Percentiles rank a stretch among this genome's conserved stretches.
These are phyloP conservation scores for Colletotrichum scovillei DNA, from an alignment of 2,329 filamentous ascomycete species.

Conservation along the genomic window DNA sequence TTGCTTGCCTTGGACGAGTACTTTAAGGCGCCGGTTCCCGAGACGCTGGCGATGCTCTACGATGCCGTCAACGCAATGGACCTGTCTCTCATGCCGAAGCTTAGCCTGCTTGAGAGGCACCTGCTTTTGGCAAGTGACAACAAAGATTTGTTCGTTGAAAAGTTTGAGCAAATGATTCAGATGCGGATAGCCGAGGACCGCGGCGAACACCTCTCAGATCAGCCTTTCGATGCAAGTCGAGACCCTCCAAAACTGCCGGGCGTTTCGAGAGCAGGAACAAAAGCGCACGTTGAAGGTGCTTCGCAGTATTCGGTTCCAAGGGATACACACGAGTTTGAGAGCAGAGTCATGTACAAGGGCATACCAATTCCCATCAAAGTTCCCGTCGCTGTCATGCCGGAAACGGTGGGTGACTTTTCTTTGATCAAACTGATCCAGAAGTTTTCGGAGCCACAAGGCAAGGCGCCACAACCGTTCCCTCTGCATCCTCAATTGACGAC, in stretches of 20 bases:
- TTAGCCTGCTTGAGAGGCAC: slow-evolving; percentile 85
- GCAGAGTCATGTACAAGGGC: slow-evolving; percentile 93
- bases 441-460: slow-evolving; percentile 85
- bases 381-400: slow-evolving; percentile 90
- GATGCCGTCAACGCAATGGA: slow-evolving; percentile 97
- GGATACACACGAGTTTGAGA: slow-evolving; percentile 98
- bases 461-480: slow-evolving; percentile 84
- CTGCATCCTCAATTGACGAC: slow-evolving; percentile 94
- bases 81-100: slow-evolving; percentile 87
- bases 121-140: slow-evolving; percentile 91
- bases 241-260: slow-evolving; percentile 59
- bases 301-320: slow-evolving; percentile 82
- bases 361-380: slow-evolving; percentile 98
- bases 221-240: slow-evolving; percentile 57
- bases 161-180: slow-evolving; percentile 94
- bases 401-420: slow-evolving; percentile 97
- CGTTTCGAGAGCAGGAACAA: slow-evolving; percentile 71
- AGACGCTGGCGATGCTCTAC: slow-evolving; percentile 90
- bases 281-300: slow-evolving; percentile 67
- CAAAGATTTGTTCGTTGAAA: slow-evolving; percentile 96
- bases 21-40: slow-evolving; percentile 89
- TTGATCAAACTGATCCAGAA: slow-evolving; percentile 97
- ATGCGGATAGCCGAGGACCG: slow-evolving; percentile 79
- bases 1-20: slow-evolving; percentile 95
- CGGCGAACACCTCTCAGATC: slow-evolving; percentile 54